These are phyloP conservation scores for Sporothrix humicola DNA, from an alignment of 2,329 filamentous ascomycete genomes.

Conservation along the genomic window DNA sequence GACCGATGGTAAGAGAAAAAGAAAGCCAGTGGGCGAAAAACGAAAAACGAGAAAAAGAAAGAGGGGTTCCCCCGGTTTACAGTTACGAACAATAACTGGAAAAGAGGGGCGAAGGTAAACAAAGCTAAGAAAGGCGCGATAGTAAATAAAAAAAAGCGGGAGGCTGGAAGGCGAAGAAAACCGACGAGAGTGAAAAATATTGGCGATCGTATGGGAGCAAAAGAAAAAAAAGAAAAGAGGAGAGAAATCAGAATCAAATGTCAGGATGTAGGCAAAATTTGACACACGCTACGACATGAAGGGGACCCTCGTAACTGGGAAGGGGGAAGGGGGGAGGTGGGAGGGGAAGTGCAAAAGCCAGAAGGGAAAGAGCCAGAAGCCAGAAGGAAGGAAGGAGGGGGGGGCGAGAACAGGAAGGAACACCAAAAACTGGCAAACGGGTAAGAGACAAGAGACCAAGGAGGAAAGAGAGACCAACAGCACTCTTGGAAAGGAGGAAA, in stretches of 20 bases:
- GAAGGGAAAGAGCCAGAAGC: background rate
- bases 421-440: no score
- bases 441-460: background rate
- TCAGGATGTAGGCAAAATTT: conserved; percentile 24
- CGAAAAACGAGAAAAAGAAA: background rate
- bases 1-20: background rate
- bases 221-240: background rate
- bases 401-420: background rate
- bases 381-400: conserved; percentile 23
- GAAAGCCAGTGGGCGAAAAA: background rate
- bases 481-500: conserved; percentile 21
- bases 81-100: conserved; percentile 3
- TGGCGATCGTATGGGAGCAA: background rate
- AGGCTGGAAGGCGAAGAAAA: conserved; percentile 7
- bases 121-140: conserved; percentile 11
- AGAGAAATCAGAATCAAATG: background rate
- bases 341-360: no score
- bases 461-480: conserved; percentile 19
- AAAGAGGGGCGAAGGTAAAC: conserved; percentile 26
- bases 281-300: conserved; percentile 26
- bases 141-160: conserved; percentile 12
- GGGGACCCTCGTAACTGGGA: conserved; percentile 12
- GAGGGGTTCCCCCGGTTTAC: background rate
- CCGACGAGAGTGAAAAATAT: background rate
- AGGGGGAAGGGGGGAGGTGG: background rate